These are phyloP conservation scores for Pseudocohnilembus persalinus DNA, from an alignment of 169 alveolate species.

Conservation along the genomic window DNA sequence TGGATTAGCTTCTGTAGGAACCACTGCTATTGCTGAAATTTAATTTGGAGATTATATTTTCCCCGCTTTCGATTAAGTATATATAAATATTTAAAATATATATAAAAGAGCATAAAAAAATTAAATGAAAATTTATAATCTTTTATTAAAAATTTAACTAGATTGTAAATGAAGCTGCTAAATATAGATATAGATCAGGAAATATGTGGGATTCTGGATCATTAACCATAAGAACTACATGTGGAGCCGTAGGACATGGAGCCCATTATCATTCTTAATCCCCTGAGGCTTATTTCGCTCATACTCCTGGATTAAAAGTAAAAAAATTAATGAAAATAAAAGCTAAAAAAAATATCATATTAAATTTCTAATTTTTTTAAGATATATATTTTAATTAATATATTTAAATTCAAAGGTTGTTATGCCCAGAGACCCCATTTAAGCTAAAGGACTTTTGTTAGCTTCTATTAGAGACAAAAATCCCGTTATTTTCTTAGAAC, in stretches of 20 bases:
- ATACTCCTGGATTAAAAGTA: slow-evolving; percentile 94
- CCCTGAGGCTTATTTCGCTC: slow-evolving; percentile 97
- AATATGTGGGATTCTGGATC: slow-evolving; percentile 93
- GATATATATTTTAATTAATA: too few relatives aligned
- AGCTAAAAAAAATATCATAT: too few relatives aligned
- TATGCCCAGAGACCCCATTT: slow-evolving; percentile 95
- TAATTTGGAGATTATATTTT: slow-evolving; percentile 97
- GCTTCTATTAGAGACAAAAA: slow-evolving; percentile 85
- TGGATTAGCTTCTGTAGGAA: slow-evolving; percentile 94
- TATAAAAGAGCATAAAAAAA: too few relatives aligned
- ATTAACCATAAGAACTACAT: slow-evolving; percentile 92
- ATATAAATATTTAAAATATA: background rate
- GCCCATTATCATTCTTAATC: slow-evolving; percentile 96
- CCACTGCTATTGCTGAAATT: slow-evolving; percentile 97
- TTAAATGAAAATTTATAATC: too few relatives aligned
- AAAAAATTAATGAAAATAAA: background rate
- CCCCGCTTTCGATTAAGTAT: slow-evolving; percentile 96
- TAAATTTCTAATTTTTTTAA: too few relatives aligned
- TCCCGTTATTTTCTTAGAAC: slow-evolving; percentile 97
- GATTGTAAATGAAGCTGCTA: slow-evolving; percentile 97
- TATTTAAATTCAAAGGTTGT: slow-evolving; percentile 73
- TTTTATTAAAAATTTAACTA: background rate
- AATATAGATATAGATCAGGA: slow-evolving; percentile 93
- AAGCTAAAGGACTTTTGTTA: slow-evolving; percentile 92
- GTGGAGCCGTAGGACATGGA: slow-evolving; percentile 99